phyloP scores from a whole-genome alignment of 139 green algal species.

The Haematococcus sp. region DNA sequence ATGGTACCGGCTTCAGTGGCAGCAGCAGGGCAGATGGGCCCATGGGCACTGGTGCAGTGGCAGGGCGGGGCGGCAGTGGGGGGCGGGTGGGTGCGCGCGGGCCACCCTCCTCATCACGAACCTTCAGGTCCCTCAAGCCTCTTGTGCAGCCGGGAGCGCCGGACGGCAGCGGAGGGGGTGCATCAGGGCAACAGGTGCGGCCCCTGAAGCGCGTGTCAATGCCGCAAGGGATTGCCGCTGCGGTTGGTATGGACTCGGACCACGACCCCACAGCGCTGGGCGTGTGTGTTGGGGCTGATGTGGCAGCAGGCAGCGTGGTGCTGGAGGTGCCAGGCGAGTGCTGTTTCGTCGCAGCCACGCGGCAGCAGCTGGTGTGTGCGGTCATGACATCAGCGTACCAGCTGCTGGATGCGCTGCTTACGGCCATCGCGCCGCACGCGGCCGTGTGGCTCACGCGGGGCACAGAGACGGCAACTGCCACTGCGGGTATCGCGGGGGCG shows the following conservation, averaged over 20 bases:
- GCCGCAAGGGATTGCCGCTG: slow-evolving; percentile 10
- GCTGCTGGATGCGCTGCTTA: slow-evolving; percentile 14
- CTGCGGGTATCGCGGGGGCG: background rate
- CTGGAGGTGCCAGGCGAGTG: slow-evolving; percentile 3
- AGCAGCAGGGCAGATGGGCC: too few relatives aligned
- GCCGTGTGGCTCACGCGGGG: background rate
- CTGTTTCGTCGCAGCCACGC: background rate
- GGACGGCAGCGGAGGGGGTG: background rate
- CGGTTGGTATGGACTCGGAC: slow-evolving; percentile 12
- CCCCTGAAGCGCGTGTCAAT: slow-evolving; percentile 2
- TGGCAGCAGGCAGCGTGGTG: slow-evolving; percentile 4
- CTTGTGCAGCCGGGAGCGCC: background rate
- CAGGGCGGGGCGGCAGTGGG: too few relatives aligned
- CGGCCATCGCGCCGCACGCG: background rate
- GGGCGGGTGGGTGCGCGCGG: too few relatives aligned
- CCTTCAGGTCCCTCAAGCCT: too few relatives aligned
- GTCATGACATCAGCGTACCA: slow-evolving; percentile 16
- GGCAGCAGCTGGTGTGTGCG: background rate
- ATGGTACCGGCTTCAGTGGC: too few relatives aligned
- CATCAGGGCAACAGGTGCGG: background rate
- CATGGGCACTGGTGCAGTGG: too few relatives aligned
- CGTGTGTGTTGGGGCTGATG: background rate
- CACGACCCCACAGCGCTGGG: slow-evolving; percentile 13
- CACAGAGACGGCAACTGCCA: background rate
- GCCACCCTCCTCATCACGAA: too few relatives aligned